phyloP scores from a whole-genome alignment of 805 yeast species.

The Saccharomycopsis fermentans region DNA sequence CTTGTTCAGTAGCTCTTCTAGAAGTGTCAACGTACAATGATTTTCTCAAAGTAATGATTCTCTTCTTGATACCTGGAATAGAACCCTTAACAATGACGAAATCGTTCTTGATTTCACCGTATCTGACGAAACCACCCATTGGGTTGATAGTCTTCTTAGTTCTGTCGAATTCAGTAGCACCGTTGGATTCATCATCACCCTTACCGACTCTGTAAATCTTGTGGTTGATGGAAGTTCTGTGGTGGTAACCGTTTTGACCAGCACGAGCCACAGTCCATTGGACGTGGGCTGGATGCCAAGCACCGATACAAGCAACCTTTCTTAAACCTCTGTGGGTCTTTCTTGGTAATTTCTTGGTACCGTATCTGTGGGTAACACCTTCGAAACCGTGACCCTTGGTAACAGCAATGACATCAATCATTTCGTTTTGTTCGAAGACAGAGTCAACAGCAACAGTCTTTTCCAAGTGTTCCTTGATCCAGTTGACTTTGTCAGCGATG shows the following conservation, averaged over 20 bases:
- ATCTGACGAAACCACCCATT: constrained; percentile 99
- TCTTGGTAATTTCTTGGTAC: constrained; percentile 99
- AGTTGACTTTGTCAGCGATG: constrained; percentile 90
- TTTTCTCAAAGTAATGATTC: constrained; percentile 98
- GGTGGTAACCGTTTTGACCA: constrained; percentile 99
- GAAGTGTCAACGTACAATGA: constrained; percentile 95
- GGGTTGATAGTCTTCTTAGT: constrained; percentile 99
- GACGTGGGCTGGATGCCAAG: constrained; percentile 99
- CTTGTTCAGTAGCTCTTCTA: constrained; percentile 95
- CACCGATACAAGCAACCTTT: constrained; percentile 99
- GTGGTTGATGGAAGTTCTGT: constrained; percentile 99
- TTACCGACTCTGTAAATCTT: constrained; percentile 99
- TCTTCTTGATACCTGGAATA: constrained; percentile 99
- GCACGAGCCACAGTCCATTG: constrained; percentile 99
- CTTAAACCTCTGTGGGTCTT: constrained; percentile 99
- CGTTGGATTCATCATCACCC: constrained; percentile 89
- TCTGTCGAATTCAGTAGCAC: constrained; percentile 97
- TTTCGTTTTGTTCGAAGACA: constrained; percentile 97
- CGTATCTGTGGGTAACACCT: constrained; percentile 99
- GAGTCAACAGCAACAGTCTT: constrained; percentile 93
- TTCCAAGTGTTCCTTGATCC: constrained; percentile 99
- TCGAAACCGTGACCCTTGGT: constrained; percentile 99
- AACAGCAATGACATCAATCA: constrained; percentile 97
- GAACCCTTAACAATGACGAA: constrained; percentile 97
- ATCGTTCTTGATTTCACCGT: constrained; percentile 97